Conservation (phyloP, 768 basidiomycete species). For the Pholiota microspora region DNA sequence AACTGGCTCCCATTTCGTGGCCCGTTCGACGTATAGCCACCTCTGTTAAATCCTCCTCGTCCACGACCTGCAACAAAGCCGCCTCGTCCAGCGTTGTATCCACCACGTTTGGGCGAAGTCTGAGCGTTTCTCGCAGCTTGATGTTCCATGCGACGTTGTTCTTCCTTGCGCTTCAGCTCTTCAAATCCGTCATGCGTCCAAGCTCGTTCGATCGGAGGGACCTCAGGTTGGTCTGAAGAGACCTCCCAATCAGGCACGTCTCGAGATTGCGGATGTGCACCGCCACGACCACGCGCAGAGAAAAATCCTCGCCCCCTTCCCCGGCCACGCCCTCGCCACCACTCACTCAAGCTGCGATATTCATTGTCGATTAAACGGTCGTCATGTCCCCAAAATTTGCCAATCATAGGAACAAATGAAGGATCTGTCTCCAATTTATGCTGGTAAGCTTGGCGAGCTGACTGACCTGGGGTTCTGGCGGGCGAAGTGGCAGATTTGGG, state of each 20-base stretch:
- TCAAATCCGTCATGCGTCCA: constrained; percentile 91
- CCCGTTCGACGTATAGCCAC: constrained; percentile 35
- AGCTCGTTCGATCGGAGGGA: constrained; percentile 62
- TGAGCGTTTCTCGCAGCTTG: constrained; percentile 17
- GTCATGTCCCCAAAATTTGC: constrained; percentile 94
- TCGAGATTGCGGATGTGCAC: constrained; percentile 19
- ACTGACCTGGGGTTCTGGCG: constrained; percentile 13
- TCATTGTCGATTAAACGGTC: constrained; percentile 85
- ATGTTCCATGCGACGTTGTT: constrained; percentile 41
- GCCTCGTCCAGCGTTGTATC: constrained; percentile 45
- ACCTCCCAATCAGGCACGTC: constrained; percentile 17
- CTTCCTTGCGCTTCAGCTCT: constrained; percentile 78
- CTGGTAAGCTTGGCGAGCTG: constrained; percentile 83
- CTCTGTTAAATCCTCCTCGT: constrained; percentile 41
- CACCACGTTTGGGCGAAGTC: constrained; percentile 23
- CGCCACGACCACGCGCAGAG: constrained; percentile 56
- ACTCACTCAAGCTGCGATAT: constrained; percentile 75
- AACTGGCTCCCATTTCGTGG: constrained; percentile 25
- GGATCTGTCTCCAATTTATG: constrained; percentile 81
- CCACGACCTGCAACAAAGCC: constrained; percentile 45
- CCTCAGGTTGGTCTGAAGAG: constrained; percentile 23
- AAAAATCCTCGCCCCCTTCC: constrained; percentile 47
- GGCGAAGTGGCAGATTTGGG: constrained; percentile 23
- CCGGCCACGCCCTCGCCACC: constrained; percentile 68
- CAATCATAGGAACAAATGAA: constrained; percentile 86